Percentiles rank a stretch among this genome's conserved stretches.
Conservation (phyloP, 2,329 filamentous ascomycete genomes). For the Gnomoniopsis smithogilvyi region DNA sequence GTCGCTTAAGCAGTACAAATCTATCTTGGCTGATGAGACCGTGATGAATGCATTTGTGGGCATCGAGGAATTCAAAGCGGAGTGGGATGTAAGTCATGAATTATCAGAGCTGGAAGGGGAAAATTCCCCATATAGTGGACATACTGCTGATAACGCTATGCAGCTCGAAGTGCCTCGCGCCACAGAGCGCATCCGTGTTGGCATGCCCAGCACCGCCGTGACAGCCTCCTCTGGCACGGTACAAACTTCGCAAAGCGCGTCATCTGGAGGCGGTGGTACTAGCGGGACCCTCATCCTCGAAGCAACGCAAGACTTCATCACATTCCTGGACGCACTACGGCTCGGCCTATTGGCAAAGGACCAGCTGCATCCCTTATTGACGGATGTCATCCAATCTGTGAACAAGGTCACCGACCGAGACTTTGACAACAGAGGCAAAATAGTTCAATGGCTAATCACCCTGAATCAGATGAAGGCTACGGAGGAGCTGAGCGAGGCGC, state of each 20-base stretch:
- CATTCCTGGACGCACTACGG: conserved; percentile 90
- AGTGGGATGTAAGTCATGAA: conserved; percentile 73
- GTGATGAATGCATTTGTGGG: conserved; percentile 88
- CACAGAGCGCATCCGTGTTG: conserved; percentile 86
- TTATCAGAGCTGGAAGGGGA: background rate
- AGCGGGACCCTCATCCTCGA: conserved; percentile 73
- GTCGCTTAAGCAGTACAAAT: conserved; percentile 94
- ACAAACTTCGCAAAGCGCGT: conserved; percentile 38
- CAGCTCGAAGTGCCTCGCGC: conserved; percentile 93
- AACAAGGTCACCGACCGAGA: conserved; percentile 95
- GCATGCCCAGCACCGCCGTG: conserved; percentile 81
- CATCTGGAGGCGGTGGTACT: conserved; percentile 33
- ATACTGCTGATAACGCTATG: conserved; percentile 9
- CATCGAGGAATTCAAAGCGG: conserved; percentile 83
- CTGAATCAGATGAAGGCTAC: conserved; percentile 97
- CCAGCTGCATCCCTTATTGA: conserved; percentile 89
- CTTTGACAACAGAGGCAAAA: conserved; percentile 94
- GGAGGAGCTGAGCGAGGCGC: conserved; percentile 82
- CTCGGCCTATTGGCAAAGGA: conserved; percentile 92
- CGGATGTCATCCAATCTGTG: conserved; percentile 93
- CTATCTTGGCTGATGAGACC: conserved; percentile 82
- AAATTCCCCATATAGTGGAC: background rate
- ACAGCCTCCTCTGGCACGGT: conserved; percentile 46
- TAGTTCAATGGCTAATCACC: conserved; percentile 96
- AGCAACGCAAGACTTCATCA: conserved; percentile 98